Base-by-base conservation (phyloP, 2,329 filamentous ascomycete species). In the Aspergillus quadricinctus region DNA sequence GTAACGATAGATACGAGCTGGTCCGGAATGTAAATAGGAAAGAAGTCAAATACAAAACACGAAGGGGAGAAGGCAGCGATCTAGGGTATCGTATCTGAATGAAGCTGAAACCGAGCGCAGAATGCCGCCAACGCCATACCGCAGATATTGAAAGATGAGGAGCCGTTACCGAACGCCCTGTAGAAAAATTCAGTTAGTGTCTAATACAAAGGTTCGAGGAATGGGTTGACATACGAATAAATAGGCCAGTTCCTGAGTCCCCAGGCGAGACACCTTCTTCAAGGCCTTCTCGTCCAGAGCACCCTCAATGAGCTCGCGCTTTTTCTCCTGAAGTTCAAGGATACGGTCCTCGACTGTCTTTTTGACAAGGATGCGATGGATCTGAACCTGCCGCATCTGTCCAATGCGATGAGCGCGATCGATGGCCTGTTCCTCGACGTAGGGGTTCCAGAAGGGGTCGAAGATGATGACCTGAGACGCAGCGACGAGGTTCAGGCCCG, bases 371-470 rank as follows among this genome's bases (percentile, higher is more conserved):
- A 96, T 83, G 3, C 90, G 87, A 69, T 96, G 91, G 1, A 97
- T 88, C 54, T 85, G 81, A 4, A 96, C 92, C 7, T 85, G 77
- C 3, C 81, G 81, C 62, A 80, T 77, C 75, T 97, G 92, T 0
- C 92, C 92, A 63, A 96, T 92, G 9, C 92, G 88, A 72, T 96
- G 88, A 2, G 92, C 90, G 23, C 92, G 88, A 70, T 96, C 92
- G 51, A 96, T 87, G 3, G 92, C 92, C 74, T 97, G 92, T 73
- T 92, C 90, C 75, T 96, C 92, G 50, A 95, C 88, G 69, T 88
- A 96, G 0, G 92, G 92, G 61, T 96, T 97, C 90, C 91, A 96
- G 76, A 95, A 96, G 0, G 92, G 92, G 69, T 96, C 92, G 68
- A 96, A 85, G 61, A 96, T 89, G 71, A 97, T 90, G 63, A 96